A percentile compares a stretch with the other conserved stretches of the same genome.
These are phyloP conservation scores for Stylosanthes scabra DNA, from an alignment of 331 rosid genomes.

Conservation along the genomic window DNA sequence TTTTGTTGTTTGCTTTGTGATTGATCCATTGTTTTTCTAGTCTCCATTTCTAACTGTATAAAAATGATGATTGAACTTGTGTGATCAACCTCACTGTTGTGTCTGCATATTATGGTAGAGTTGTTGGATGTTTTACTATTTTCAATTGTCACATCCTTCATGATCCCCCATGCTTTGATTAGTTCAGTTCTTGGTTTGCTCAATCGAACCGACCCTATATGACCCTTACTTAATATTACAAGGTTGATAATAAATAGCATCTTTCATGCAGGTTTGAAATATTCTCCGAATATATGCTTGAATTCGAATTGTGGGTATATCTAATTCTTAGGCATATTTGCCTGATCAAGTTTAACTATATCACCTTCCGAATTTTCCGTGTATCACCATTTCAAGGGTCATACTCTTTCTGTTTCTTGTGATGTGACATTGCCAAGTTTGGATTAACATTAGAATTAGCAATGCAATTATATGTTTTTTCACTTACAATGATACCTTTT, in stretches of 20 bases:
- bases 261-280: neutral
- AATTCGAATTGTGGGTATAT: constrained; percentile 2
- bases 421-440: constrained; percentile 11
- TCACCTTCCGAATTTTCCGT: neutral
- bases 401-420: constrained; percentile 3
- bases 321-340: neutral
- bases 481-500: constrained; percentile 30
- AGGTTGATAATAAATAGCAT: neutral
- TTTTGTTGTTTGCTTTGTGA: constrained; percentile 32
- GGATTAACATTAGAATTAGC: neutral
- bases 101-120: constrained; percentile 1
- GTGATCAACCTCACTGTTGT: constrained; percentile 12
- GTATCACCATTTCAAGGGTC: neutral
- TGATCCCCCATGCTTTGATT: too few relatives aligned
- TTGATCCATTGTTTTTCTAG: constrained; percentile 11
- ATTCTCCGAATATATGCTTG: neutral
- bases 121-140: constrained; percentile 22
- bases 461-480: constrained; percentile 6
- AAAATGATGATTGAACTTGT: constrained; percentile 30
- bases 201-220: too few relatives aligned
- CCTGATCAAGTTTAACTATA: constrained; percentile 19
- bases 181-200: too few relatives aligned
- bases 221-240: constrained; percentile 12
- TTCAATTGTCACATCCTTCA: constrained; percentile 6
- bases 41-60: constrained; percentile 10